Percentiles rank a stretch among this genome's conserved stretches.
Conservation (phyloP, 495 filamentous ascomycete species). For the Penicillium antarcticum region DNA sequence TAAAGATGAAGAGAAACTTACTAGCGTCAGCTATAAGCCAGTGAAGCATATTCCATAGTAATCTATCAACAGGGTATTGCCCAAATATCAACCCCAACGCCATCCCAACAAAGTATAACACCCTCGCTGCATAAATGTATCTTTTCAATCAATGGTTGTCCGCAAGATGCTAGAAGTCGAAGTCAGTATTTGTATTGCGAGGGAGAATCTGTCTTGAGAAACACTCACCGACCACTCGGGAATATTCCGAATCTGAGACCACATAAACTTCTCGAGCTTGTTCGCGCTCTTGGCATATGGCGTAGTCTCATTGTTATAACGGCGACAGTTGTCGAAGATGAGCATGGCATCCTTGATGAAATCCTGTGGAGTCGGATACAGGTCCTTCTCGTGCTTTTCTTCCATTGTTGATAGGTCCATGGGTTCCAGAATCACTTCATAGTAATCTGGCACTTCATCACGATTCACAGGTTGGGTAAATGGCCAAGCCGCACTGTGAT, state of each 20-base stretch:
- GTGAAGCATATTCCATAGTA: conserved; percentile 3
- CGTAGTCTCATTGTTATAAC: conserved; percentile 94
- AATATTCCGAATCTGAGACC: conserved; percentile 83
- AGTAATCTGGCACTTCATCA: conserved; percentile 95
- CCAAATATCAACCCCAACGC: conserved; percentile 19
- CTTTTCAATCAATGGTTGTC: conserved; percentile 35
- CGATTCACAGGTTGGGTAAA: conserved; percentile 92
- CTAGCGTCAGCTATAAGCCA: conserved; percentile 4
- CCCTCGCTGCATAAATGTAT: conserved; percentile 8
- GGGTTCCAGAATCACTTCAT: conserved; percentile 95
- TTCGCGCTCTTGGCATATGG: conserved; percentile 94
- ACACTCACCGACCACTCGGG: conserved; percentile 88
- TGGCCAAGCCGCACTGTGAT: conserved; percentile 87
- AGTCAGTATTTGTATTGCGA: background rate
- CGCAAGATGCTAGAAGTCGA: conserved; percentile 43
- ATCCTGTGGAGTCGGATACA: conserved; percentile 87
- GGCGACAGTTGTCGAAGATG: conserved; percentile 91
- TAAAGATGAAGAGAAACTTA: background rate
- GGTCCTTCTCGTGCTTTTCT: conserved; percentile 87
- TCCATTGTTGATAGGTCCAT: conserved; percentile 99
- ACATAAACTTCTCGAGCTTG: conserved; percentile 97
- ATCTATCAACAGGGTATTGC: conserved; percentile 27
- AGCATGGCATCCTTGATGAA: conserved; percentile 89
- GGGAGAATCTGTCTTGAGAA: background rate
- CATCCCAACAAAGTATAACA: conserved; percentile 14